Base-by-base conservation (phyloP, 768 basidiomycete species). In the Hygrophoropsis aurantiaca region DNA sequence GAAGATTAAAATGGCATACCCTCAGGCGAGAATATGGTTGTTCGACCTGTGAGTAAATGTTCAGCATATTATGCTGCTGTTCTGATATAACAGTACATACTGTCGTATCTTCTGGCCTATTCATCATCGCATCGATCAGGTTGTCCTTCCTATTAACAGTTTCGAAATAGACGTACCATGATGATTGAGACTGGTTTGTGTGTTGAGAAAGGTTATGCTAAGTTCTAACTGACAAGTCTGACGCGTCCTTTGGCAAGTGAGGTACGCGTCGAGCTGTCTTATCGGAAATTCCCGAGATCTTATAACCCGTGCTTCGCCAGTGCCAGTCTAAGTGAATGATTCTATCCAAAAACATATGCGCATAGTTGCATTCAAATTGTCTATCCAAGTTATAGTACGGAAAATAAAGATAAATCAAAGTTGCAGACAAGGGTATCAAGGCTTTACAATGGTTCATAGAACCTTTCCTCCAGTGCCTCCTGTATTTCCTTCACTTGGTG, bases 11-110 rank as follows among this genome's bases (percentile, higher is more conserved):
- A 27, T 24, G 39, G 62, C 74, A 50, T 65, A 87, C 95, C 95
- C 72, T 99, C 95, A 26, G 95, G 95, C 44, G 94, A 97, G 82
- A 98, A 98, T 74, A 97, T 98, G 51, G 95, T 98, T 57, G 94
- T 99, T 58, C 93, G 86, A 72, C 85, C 86, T 90, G 70, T 59
- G 65, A 61, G 59, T 61, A 47, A 44, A 61, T 30, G 55, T 56
- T 54, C 26, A 38, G 34, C 7, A 55, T 25, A 26, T 23, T 16
- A 19, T 46, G 42, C 13, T 30, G 6, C 27, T 30, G 6, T 7
- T 30, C 7, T 13, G 41, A 51, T 21, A 21, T 21, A 30, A 32
- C 27, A n/a, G 48, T 32, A 75, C 90, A 72, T 68, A 94, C 93
- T 94, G 67, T 95, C 93, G 68, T 95, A 95, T 75, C 93, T 80